Conservation (phyloP, 768 basidiomycete species). For the Mycena metata region DNA sequence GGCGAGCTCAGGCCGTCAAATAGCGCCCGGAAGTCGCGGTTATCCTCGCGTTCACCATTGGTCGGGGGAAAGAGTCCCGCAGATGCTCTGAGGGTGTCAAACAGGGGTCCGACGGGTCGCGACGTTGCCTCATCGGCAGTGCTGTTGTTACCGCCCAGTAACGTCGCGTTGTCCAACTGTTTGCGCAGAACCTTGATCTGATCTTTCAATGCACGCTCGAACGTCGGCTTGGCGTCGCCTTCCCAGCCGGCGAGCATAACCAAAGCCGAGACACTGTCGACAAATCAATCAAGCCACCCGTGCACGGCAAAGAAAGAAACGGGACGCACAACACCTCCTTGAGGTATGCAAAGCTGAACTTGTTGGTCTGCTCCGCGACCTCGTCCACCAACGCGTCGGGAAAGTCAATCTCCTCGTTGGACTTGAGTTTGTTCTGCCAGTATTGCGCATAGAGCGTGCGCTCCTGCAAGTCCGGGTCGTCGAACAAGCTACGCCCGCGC, state of each 20-base stretch:
- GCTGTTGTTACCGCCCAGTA: not conserved
- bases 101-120: no score
- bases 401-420: no score
- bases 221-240: conserved; percentile 62
- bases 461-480: no score
- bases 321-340: conserved; percentile 67
- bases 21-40: conserved; percentile 30
- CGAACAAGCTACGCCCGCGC: no score
- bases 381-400: no score
- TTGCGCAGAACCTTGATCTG: conserved; percentile 71
- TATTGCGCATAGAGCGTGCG: no score
- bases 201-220: conserved; percentile 63
- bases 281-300: conserved; percentile 3
- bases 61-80: no score
- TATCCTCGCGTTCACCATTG: not conserved
- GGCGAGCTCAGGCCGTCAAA: conserved; percentile 16
- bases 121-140: no score
- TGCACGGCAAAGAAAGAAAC: not conserved
- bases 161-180: conserved; percentile 66
- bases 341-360: no score
- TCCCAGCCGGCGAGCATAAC: conserved; percentile 71
- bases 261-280: conserved; percentile 76
- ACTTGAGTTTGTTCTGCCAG: no score
- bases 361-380: no score
- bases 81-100: not conserved